A percentile compares a stretch with the other conserved stretches of the same genome.
phyloP scores from a whole-genome alignment of 1,139 yeast species.

The Geotrichum reessii region DNA sequence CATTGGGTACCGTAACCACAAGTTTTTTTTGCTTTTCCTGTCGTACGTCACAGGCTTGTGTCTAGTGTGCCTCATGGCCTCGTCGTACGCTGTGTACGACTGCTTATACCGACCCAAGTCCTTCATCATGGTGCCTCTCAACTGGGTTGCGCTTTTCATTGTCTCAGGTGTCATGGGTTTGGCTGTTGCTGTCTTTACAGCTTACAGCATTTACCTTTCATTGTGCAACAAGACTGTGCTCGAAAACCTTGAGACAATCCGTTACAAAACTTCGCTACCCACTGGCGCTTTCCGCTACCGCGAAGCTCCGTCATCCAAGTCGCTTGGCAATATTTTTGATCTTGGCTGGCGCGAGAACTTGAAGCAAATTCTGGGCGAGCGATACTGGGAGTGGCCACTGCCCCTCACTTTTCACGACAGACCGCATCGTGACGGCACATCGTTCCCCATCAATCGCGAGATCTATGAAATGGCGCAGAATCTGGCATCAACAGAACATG shows the following conservation, averaged over 20 bases:
- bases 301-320: conserved; percentile 38
- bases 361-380: conserved; percentile 65
- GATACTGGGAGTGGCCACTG: conserved; percentile 60
- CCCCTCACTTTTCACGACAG: conserved; percentile 43
- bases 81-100: conserved; percentile 39
- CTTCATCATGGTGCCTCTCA: conserved; percentile 48
- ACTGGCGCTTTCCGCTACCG: conserved; percentile 39
- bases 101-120: conserved; percentile 1
- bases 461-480: conserved; percentile 5
- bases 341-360: conserved; percentile 61
- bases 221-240: conserved; percentile 69
- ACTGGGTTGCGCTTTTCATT: conserved; percentile 55
- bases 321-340: conserved; percentile 65
- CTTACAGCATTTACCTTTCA: conserved; percentile 55
- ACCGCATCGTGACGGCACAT: conserved; percentile 12
- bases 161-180: conserved; percentile 59
- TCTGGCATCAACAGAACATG: conserved; percentile 5
- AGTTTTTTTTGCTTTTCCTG: conserved; percentile 71
- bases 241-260: conserved; percentile 62
- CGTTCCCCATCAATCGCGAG: conserved; percentile 12
- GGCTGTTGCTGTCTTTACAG: conserved; percentile 54
- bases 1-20: conserved; percentile 77
- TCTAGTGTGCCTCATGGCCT: conserved; percentile 38
- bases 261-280: conserved; percentile 45
- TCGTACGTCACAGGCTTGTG: conserved; percentile 51